Evolutionary conservation across 305 asterid genomes (phyloP).

Genomic region (Fraxinus nigra): DNA sequence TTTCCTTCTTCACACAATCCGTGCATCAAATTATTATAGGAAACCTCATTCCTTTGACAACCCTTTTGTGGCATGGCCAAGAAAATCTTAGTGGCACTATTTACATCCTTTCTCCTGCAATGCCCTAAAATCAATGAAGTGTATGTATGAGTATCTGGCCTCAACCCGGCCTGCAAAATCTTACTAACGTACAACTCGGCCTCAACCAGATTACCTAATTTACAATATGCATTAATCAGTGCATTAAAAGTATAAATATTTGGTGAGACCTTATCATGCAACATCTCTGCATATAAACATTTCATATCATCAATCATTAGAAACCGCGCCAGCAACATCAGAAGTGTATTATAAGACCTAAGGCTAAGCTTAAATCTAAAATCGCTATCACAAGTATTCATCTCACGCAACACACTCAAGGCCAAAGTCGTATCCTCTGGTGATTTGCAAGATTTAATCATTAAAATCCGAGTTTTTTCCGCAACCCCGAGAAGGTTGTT

Average conservation of each 20-base stretch:
- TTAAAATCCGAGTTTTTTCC: conserved; percentile 40
- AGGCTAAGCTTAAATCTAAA: conserved; percentile 45
- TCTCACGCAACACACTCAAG: conserved; percentile 40
- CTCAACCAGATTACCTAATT: conserved; percentile 59
- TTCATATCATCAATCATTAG: conserved; percentile 59
- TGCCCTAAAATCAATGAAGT: conserved; percentile 76
- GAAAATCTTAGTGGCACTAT: conserved; percentile 50
- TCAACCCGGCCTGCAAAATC: conserved; percentile 62
- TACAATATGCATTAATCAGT: conserved; percentile 70
- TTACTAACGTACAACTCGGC: conserved; percentile 56
- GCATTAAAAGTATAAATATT: conserved; percentile 73
- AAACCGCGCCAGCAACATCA: conserved; percentile 61
- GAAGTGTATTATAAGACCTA: conserved; percentile 55
- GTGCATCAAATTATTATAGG: conserved; percentile 66
- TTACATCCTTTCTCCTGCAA: conserved; percentile 66
- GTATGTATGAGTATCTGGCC: conserved; percentile 69
- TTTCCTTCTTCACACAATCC: conserved; percentile 64
- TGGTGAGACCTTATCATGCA: conserved; percentile 53
- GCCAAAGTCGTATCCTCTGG: conserved; percentile 40
- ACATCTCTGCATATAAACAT: conserved; percentile 58
- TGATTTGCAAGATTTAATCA: conserved; percentile 54
- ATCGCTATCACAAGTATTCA: conserved; percentile 34
- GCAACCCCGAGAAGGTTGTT: conserved; percentile 41
- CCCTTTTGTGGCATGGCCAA: conserved; percentile 51
- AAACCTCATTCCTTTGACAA: conserved; percentile 60